phyloP scores from a whole-genome alignment of 768 basidiomycete species.

The Phaeotremella skinneri region DNA sequence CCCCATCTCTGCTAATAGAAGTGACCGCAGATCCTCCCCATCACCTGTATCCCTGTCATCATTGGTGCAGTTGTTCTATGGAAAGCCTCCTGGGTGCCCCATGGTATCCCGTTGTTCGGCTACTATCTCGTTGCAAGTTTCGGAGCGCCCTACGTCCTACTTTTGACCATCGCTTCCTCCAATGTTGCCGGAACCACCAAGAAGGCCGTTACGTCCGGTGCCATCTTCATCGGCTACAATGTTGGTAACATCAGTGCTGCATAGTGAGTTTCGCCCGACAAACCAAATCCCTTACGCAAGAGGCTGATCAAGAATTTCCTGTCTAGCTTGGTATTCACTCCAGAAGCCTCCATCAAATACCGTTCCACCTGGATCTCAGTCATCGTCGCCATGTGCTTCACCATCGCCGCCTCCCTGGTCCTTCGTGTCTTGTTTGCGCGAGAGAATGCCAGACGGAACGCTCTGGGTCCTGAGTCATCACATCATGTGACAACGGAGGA shows the following conservation, averaged over 20 bases:
- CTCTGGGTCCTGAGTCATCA: conserved; percentile 1
- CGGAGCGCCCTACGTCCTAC: conserved; percentile 52
- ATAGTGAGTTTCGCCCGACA: conserved; percentile 12
- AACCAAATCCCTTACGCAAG: conserved; percentile 1
- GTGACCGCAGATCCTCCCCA: conserved; percentile 38
- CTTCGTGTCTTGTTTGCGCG: conserved; percentile 32
- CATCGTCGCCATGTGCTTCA: conserved; percentile 47
- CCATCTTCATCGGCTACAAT: conserved; percentile 50
- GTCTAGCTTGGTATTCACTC: conserved; percentile 34
- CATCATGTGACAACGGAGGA: conserved; percentile 9
- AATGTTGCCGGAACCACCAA: conserved; percentile 53
- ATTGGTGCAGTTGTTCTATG: conserved; percentile 48
- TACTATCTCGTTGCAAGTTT: conserved; percentile 50
- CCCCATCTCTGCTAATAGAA: conserved; percentile 5
- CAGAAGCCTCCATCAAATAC: conserved; percentile 46
- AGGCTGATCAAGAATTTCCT: not conserved
- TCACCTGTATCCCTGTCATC: conserved; percentile 51
- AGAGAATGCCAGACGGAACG: conserved; percentile 41
- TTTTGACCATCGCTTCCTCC: conserved; percentile 41
- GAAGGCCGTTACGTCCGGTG: conserved; percentile 43
- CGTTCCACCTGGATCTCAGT: conserved; percentile 52
- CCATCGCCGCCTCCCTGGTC: conserved; percentile 26
- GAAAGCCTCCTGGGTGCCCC: conserved; percentile 46
- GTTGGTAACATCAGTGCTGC: conserved; percentile 35
- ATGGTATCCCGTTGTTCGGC: conserved; percentile 49